Conservation (phyloP, 2,329 filamentous ascomycete species). For the Pestalotiopsis sp. region DNA sequence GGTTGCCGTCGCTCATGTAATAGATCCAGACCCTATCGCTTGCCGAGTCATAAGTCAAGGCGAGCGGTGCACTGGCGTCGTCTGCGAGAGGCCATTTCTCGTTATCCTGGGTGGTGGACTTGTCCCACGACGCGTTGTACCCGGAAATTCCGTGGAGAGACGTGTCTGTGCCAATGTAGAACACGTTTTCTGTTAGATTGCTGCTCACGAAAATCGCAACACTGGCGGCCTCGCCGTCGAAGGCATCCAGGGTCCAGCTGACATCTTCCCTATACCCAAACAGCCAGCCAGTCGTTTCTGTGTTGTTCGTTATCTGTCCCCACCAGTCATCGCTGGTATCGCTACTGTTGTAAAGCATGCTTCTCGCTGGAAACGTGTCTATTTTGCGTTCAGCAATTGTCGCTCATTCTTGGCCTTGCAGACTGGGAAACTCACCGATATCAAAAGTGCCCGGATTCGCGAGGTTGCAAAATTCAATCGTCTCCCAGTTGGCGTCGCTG, state of each 20-base stretch:
- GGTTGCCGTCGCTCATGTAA: conserved; percentile 31
- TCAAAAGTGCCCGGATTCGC: background rate
- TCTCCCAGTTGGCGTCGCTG: background rate
- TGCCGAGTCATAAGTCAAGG: conserved; percentile 25
- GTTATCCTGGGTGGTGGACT: conserved; percentile 16
- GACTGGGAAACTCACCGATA: background rate
- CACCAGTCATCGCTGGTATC: background rate
- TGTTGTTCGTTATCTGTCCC: conserved; percentile 18
- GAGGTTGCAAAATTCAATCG: background rate
- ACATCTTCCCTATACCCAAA: conserved; percentile 10
- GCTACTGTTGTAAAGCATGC: background rate
- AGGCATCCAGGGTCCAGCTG: conserved; percentile 18
- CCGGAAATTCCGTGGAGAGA: conserved; percentile 25
- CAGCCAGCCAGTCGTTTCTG: conserved; percentile 24
- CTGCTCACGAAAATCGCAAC: conserved; percentile 28
- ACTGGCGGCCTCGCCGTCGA: conserved; percentile 17
- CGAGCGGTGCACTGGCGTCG: conserved; percentile 28
- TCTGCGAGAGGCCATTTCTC: conserved; percentile 36
- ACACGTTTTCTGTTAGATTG: conserved; percentile 24
- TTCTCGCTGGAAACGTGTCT: background rate
- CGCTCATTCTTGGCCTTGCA: background rate
- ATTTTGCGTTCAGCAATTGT: background rate
- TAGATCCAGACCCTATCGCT: conserved; percentile 32
- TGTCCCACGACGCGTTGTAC: conserved; percentile 27
- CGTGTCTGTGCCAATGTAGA: conserved; percentile 36